Percentiles rank a stretch among this genome's conserved stretches.
Evolutionary conservation across 2,329 filamentous ascomycete genomes (phyloP).

Genomic region (Epichloe uncinata): DNA sequence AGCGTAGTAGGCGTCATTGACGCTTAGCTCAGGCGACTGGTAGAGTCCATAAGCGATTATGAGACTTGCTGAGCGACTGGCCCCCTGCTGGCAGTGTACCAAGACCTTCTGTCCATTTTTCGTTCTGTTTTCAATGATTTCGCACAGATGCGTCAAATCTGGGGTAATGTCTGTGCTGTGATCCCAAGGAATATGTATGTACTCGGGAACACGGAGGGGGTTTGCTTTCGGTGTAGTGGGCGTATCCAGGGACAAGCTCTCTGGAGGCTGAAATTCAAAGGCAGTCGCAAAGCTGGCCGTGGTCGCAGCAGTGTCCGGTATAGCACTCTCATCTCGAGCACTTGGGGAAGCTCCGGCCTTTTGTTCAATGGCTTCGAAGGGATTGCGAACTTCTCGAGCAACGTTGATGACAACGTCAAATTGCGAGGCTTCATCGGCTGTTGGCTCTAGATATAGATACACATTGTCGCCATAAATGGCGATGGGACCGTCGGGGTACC

Average conservation of each 20-base stretch:
- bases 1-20: constrained; percentile 72
- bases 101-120: constrained; percentile 65
- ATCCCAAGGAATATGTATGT: constrained; percentile 79
- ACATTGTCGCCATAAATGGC: constrained; percentile 69
- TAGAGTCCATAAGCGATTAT: constrained; percentile 80
- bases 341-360: constrained; percentile 15
- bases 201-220: constrained; percentile 50
- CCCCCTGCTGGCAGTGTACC: constrained; percentile 76
- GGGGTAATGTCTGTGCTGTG: constrained; percentile 77
- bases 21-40: constrained; percentile 60
- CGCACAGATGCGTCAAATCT: constrained; percentile 62
- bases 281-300: constrained; percentile 46
- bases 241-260: constrained; percentile 27
- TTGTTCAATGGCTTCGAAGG: constrained; percentile 37
- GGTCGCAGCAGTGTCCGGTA: constrained; percentile 42
- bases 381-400: constrained; percentile 68
- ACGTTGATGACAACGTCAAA: constrained; percentile 82
- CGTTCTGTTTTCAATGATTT: constrained; percentile 60
- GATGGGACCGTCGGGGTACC: constrained; percentile 70
- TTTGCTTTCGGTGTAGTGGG: constrained; percentile 43
- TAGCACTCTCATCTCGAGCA: constrained; percentile 26
- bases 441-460: constrained; percentile 69
- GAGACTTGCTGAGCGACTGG: constrained; percentile 71
- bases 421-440: constrained; percentile 58
- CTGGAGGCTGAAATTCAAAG: constrained; percentile 38